Evolutionary conservation across 1,139 yeast species (phyloP), one percentile per base, ranked within the genome.

Genomic region (Candida dubliniensis): DNA sequence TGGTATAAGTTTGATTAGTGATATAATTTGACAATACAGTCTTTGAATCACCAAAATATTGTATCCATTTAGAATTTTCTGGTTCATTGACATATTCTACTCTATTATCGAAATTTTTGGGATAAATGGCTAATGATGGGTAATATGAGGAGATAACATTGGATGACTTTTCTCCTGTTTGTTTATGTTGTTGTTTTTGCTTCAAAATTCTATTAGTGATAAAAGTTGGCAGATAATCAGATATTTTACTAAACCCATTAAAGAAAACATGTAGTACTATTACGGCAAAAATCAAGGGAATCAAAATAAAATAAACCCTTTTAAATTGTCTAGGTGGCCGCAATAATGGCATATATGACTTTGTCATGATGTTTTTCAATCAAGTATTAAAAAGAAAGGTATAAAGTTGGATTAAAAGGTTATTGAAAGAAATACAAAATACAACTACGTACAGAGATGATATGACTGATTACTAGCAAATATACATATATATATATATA

Each of bases 1-100:
- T 36, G 26, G 33, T 23, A 35, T 40, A 45, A 5, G 36, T 34
- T 36, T 40, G 42, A 25, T 40, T 33, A 8, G 34, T 32, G 3
- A 43, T 40, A 12, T 34, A 12, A 2, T 26, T 18, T 18, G 41
- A n/a, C 15, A 38, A 31, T 14, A 31, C 25, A 4, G 35, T 3
- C 2, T 13, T 14, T 2, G 36, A 34, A n/a, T 34, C 13, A 12
- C 36, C 36, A 8, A 12, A 12, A 15, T 26, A 36, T 29, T 36
- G 31, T 10, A 36, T n/a, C 29, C 8, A 11, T 11, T 18, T 14
- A 4, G 30, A 23, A 30, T 36, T 15, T 18, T 8, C 8, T 7
- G 34, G 34, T 11, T 9, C 3, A 15, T 27, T 29, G 8, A 4
- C 18, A 14, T 29, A 15, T 2, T 25, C 25, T 4, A 36, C 14